Conservation (phyloP, 2,329 filamentous ascomycete species). For the Epichloe gansuensis region DNA sequence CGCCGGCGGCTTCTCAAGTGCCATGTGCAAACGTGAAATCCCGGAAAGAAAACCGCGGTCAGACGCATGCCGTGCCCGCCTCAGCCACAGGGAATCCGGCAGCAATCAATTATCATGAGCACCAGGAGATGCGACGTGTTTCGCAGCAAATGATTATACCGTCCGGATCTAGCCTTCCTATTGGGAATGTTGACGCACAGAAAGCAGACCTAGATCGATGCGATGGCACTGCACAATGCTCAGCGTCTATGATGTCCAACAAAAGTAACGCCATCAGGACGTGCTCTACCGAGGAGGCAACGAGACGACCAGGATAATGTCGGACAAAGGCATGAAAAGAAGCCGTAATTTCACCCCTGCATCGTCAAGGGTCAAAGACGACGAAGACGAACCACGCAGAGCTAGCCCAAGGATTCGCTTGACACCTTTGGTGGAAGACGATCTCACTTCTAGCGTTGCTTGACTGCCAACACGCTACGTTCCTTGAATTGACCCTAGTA, state of each 20-base stretch:
- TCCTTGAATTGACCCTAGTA: neutral
- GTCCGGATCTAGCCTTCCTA: conserved; percentile 11
- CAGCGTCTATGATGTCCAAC: neutral
- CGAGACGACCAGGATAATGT: neutral
- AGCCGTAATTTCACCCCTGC: conserved; percentile 33
- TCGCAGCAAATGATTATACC: conserved; percentile 26
- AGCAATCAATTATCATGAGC: conserved; percentile 10
- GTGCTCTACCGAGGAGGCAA: neutral
- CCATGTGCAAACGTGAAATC: conserved; percentile 29
- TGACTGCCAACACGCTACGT: neutral
- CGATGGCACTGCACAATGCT: neutral
- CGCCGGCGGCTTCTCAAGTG: conserved; percentile 15
- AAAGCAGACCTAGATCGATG: neutral
- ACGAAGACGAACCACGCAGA: conserved; percentile 33
- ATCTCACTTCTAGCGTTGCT: neutral
- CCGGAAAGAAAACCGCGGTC: conserved; percentile 30
- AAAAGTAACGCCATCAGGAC: neutral
- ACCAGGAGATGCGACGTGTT: conserved; percentile 26
- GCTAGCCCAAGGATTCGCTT: conserved; percentile 14
- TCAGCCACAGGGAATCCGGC: conserved; percentile 11
- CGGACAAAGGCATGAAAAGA: conserved; percentile 32
- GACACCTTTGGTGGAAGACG: conserved; percentile 9
- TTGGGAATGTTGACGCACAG: conserved; percentile 1
- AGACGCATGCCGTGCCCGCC: conserved; percentile 6
- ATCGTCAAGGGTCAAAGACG: conserved; percentile 33